phyloP scores from a whole-genome alignment of 768 basidiomycete genomes.

The Trametopsis cervina region DNA sequence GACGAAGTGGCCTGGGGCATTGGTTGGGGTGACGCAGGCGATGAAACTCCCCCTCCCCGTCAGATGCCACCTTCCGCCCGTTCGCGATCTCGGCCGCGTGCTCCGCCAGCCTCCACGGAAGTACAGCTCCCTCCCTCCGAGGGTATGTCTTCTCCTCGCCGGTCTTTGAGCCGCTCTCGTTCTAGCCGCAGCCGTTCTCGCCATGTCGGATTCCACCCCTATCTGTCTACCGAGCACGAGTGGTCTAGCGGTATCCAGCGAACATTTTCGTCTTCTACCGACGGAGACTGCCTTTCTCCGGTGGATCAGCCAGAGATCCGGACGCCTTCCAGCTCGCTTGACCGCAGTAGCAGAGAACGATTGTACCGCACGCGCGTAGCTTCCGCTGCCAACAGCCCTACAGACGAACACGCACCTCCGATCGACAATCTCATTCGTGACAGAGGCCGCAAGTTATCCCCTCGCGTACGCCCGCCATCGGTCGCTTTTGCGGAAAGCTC shows the following conservation, averaged over 20 bases:
- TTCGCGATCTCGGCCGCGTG: slow-evolving; percentile 7
- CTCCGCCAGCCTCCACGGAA: no score
- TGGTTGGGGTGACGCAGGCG: slow-evolving; percentile 51
- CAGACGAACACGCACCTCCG: background rate
- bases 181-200: slow-evolving; percentile 5
- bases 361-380: background rate
- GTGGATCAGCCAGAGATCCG: background rate
- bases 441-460: background rate
- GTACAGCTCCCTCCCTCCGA: no score
- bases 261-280: background rate
- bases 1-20: slow-evolving; percentile 78
- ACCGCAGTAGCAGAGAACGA: background rate
- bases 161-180: slow-evolving; percentile 1
- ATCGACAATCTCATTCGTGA: background rate
- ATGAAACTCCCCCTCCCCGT: slow-evolving; percentile 25
- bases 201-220: slow-evolving; percentile 1
- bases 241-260: background rate
- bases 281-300: background rate
- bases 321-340: background rate
- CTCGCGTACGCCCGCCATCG: background rate
- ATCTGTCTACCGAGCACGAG: background rate
- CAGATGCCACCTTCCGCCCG: slow-evolving; percentile 22
- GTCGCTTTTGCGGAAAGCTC: background rate
- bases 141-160: no score
- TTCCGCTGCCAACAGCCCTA: background rate